Conservation (phyloP, 352 stramenopile species). For the Aphanomyces euteiches region DNA sequence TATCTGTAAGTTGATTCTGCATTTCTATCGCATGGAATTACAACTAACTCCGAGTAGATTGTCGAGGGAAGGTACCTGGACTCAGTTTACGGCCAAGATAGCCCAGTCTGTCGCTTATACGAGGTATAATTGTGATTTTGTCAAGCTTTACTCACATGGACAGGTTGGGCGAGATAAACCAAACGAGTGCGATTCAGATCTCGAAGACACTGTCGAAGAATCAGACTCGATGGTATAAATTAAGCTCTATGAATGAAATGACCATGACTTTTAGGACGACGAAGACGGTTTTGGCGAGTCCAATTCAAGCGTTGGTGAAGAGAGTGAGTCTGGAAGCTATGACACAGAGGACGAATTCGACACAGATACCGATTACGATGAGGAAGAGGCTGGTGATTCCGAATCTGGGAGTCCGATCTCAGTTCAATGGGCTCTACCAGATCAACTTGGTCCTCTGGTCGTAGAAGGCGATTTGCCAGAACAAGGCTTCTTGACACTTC, state of each 20-base stretch:
- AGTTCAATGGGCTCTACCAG: constrained; percentile 35
- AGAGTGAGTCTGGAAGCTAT: background rate
- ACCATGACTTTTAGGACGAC: constrained; percentile 30
- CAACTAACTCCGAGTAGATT: constrained; percentile 26
- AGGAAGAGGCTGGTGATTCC: constrained; percentile 49
- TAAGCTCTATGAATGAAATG: background rate
- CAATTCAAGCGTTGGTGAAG: background rate
- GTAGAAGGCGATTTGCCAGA: no score
- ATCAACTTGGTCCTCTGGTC: no score
- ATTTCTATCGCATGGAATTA: background rate
- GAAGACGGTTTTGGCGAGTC: constrained; percentile 40
- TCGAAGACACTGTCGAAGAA: constrained; percentile 68
- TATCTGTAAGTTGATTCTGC: constrained; percentile 36
- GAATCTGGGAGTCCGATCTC: constrained; percentile 34
- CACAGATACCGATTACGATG: background rate
- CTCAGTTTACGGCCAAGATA: constrained; percentile 51
- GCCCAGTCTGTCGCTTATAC: constrained; percentile 81
- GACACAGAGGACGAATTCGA: constrained; percentile 5
- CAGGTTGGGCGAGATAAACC: constrained; percentile 70
- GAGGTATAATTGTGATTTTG: constrained; percentile 36
- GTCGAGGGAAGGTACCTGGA: constrained; percentile 74
- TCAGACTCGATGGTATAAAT: constrained; percentile 16
- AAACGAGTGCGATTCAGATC: constrained; percentile 84
- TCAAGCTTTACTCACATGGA: no score
- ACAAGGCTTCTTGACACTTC: no score